These are phyloP conservation scores for Babesia bovis DNA, from an alignment of 169 alveolate species.

Conservation along the genomic window DNA sequence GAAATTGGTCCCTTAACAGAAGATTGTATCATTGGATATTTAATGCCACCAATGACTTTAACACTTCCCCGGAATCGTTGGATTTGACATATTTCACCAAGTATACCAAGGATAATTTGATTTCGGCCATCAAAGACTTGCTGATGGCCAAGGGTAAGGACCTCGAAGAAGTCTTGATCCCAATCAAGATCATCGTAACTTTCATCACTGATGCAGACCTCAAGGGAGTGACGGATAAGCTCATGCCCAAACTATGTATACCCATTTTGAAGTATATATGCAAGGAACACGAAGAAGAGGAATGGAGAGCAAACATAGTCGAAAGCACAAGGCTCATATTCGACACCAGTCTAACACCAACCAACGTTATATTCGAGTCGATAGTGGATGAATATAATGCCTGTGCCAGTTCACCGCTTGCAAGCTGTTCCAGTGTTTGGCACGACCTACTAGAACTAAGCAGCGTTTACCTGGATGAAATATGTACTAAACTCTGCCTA, in stretches of 20 bases:
- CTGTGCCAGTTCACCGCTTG: neutral
- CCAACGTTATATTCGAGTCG: constrained; percentile 50
- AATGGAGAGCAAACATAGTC: constrained; percentile 56
- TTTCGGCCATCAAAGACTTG: constrained; percentile 54
- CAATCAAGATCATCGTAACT: constrained; percentile 59
- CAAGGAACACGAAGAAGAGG: constrained; percentile 52
- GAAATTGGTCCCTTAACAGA: constrained; percentile 66
- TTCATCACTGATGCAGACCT: constrained; percentile 58
- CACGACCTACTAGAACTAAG: constrained; percentile 46
- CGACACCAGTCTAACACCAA: constrained; percentile 59
- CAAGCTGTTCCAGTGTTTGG: constrained; percentile 43
- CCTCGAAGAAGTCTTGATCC: constrained; percentile 54
- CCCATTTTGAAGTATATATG: constrained; percentile 62
- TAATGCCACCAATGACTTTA: constrained; percentile 56
- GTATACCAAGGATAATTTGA: constrained; percentile 55
- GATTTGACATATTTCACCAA: constrained; percentile 55
- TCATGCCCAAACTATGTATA: constrained; percentile 63
- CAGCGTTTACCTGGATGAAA: constrained; percentile 58
- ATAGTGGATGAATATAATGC: constrained; percentile 39
- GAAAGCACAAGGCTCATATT: constrained; percentile 49
- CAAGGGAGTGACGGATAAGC: constrained; percentile 46
- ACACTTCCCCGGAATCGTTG: constrained; percentile 41
- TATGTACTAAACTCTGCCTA: constrained; percentile 12
- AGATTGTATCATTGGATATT: constrained; percentile 65
- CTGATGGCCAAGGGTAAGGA: constrained; percentile 30